phyloP scores from a whole-genome alignment of 2,329 filamentous ascomycete genomes.

The Trichoderma cornu-damae region DNA sequence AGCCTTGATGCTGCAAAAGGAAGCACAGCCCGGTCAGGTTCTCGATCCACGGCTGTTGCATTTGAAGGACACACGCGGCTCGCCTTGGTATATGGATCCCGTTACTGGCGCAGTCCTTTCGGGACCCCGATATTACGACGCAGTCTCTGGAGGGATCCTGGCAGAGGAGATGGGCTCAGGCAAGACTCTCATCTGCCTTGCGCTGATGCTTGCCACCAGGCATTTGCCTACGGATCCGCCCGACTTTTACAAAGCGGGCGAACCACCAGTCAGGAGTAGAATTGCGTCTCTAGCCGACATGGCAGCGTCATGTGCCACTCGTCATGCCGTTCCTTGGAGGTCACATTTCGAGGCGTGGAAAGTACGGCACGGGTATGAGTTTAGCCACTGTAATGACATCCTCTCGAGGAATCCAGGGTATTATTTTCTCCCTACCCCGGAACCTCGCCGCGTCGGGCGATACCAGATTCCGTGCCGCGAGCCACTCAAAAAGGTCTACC shows the following conservation, averaged over 20 bases:
- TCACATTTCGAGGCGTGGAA: conserved; percentile 52
- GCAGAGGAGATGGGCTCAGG: conserved; percentile 78
- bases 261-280: conserved; percentile 36
- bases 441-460: conserved; percentile 29
- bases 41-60: conserved; percentile 69
- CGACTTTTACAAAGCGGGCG: conserved; percentile 47
- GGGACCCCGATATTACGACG: conserved; percentile 68
- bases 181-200: conserved; percentile 83
- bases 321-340: conserved; percentile 66
- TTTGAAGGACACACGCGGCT: conserved; percentile 55
- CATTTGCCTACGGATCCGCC: conserved; percentile 63
- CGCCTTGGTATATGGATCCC: conserved; percentile 64
- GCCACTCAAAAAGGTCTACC: conserved; percentile 49
- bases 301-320: conserved; percentile 64
- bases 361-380: conserved; percentile 43
- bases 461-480: conserved; percentile 16
- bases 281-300: conserved; percentile 67
- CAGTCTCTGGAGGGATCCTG: conserved; percentile 68
- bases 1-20: conserved; percentile 78
- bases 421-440: conserved; percentile 51
- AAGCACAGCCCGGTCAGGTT: conserved; percentile 57
- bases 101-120: conserved; percentile 57
- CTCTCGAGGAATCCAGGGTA: conserved; percentile 54
- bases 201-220: conserved; percentile 70
- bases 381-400: conserved; percentile 49